Evolutionary conservation across 805 yeast genomes (phyloP).

Genomic region (Saturnispora hagleri): DNA sequence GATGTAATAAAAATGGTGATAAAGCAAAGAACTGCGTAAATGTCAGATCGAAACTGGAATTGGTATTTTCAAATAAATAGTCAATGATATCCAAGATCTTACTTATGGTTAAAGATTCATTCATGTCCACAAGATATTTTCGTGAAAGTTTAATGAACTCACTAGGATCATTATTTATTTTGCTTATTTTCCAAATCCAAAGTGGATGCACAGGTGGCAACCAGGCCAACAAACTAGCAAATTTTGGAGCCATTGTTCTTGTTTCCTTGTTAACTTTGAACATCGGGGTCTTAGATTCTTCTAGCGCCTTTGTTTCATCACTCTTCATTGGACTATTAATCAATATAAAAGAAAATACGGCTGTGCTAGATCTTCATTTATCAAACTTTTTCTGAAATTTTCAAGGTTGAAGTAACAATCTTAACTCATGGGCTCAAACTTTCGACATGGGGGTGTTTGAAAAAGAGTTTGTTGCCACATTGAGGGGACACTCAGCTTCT

Average conservation of each 20-base stretch:
- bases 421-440: not conserved
- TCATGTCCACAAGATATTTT: not conserved
- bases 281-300: not conserved
- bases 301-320: not conserved
- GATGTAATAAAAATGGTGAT: constrained; percentile 1
- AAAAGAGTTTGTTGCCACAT: constrained; percentile 27
- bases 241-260: not conserved
- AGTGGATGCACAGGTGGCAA: constrained; percentile 1
- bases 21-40: not conserved
- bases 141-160: not conserved
- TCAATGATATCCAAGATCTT: not conserved
- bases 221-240: not conserved
- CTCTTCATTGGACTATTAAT: not conserved
- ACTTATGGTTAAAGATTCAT: not conserved
- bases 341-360: not conserved
- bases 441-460: not conserved
- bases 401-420: not conserved
- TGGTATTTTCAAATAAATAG: not conserved
- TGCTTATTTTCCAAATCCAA: constrained; percentile 2
- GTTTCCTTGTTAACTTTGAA: not conserved
- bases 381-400: not conserved
- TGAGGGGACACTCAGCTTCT: constrained; percentile 26
- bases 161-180: not conserved
- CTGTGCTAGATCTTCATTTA: not conserved
- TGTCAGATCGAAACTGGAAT: not conserved